Conservation (phyloP, 2,329 filamentous ascomycete species). For the Claviceps pusilla region DNA sequence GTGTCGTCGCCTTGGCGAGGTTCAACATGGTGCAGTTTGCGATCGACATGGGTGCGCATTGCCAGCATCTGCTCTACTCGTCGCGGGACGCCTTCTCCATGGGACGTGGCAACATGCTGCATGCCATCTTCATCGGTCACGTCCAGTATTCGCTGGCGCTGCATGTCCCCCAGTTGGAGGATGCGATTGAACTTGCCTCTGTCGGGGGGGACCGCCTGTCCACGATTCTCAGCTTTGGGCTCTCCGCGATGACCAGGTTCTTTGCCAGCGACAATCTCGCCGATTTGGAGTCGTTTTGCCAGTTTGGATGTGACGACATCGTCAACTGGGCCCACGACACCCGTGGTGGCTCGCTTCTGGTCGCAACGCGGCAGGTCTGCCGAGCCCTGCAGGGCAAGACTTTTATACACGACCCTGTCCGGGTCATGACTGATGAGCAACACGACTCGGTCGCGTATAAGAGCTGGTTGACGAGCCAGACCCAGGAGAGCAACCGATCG, state of each 20-base stretch:
- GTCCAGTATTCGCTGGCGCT: constrained; percentile 46
- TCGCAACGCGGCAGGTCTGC: constrained; percentile 49
- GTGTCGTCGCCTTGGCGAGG: constrained; percentile 50
- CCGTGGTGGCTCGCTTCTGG: constrained; percentile 54
- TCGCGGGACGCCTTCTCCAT: constrained; percentile 50
- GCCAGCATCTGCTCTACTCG: constrained; percentile 48
- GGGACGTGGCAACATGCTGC: constrained; percentile 54
- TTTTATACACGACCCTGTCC: constrained; percentile 28
- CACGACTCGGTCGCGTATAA: constrained; percentile 46
- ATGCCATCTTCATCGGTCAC: constrained; percentile 56
- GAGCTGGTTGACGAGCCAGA: constrained; percentile 39
- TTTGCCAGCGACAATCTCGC: constrained; percentile 54
- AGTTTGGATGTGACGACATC: constrained; percentile 59
- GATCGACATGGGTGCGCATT: constrained; percentile 46
- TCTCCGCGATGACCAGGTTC: constrained; percentile 51
- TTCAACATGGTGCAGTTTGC: constrained; percentile 59
- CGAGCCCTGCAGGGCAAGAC: constrained; percentile 67
- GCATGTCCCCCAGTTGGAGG: constrained; percentile 45
- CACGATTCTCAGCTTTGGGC: constrained; percentile 55
- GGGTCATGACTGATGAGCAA: constrained; percentile 52
- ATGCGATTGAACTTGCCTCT: constrained; percentile 50
- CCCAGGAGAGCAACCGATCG: constrained; percentile 46
- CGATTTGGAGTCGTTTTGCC: constrained; percentile 56
- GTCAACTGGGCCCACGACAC: constrained; percentile 57
- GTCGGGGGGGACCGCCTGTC: constrained; percentile 56